These are phyloP conservation scores for Septoria linicola DNA, from an alignment of 2,329 filamentous ascomycete species.

Conservation along the genomic window DNA sequence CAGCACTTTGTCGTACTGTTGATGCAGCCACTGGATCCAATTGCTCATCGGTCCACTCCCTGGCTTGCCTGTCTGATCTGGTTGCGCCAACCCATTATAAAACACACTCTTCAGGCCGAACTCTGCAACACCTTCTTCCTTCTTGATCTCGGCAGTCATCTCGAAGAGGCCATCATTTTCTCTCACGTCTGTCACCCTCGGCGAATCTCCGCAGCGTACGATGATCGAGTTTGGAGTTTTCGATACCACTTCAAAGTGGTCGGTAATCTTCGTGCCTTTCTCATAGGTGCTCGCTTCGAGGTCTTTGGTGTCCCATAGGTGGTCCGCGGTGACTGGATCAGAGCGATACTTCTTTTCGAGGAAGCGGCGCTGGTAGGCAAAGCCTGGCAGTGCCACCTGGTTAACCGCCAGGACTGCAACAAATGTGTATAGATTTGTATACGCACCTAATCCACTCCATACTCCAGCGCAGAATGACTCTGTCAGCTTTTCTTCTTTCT, in stretches of 20 bases:
- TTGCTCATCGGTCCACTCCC: conserved; percentile 47
- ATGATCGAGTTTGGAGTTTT: conserved; percentile 61
- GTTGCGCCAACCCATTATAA: conserved; percentile 53
- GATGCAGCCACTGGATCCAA: conserved; percentile 52
- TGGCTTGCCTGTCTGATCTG: conserved; percentile 37
- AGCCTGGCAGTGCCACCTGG: conserved; percentile 45
- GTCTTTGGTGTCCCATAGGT: conserved; percentile 61
- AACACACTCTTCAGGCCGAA: conserved; percentile 65
- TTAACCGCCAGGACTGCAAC: neutral
- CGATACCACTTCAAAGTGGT: conserved; percentile 71
- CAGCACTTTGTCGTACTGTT: conserved; percentile 57
- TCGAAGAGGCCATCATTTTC: conserved; percentile 66
- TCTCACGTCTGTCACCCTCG: conserved; percentile 56
- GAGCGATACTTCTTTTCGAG: conserved; percentile 59
- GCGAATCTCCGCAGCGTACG: conserved; percentile 66
- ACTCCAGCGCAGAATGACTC: conserved; percentile 67
- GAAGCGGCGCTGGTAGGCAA: conserved; percentile 58
- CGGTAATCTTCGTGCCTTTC: conserved; percentile 63
- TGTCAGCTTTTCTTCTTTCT: conserved; percentile 60
- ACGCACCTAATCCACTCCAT: conserved; percentile 63
- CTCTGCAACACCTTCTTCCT: conserved; percentile 59
- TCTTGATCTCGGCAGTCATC: conserved; percentile 61
- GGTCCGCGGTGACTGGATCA: conserved; percentile 53
- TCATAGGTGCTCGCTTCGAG: conserved; percentile 60
- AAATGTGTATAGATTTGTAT: neutral